These are phyloP conservation scores for Curvularia eragrostidis DNA, from an alignment of 2,329 filamentous ascomycete species.

Conservation along the genomic window DNA sequence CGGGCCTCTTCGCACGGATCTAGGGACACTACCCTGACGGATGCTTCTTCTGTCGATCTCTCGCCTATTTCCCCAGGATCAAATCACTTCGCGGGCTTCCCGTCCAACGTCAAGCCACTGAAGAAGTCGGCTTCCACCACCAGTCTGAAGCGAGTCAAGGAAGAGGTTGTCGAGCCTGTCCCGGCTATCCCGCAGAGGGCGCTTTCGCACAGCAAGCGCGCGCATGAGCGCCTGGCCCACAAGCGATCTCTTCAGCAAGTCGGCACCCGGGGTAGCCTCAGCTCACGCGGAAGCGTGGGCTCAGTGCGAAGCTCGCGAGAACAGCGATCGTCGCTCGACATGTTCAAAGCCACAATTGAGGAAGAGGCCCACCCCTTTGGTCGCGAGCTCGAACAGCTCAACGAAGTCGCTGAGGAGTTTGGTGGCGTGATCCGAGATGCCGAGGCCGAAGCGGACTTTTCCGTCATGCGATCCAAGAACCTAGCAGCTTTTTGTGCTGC, in stretches of 20 bases:
- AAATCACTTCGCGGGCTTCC: conserved; percentile 65
- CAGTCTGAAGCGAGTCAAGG: conserved; percentile 38
- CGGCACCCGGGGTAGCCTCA: conserved; percentile 21
- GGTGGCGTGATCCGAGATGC: conserved; percentile 64
- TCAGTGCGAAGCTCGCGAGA: conserved; percentile 64
- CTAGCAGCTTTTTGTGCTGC: conserved; percentile 76
- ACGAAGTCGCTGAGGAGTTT: conserved; percentile 91
- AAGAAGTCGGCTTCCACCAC: conserved; percentile 50
- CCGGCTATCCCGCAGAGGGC: conserved; percentile 79
- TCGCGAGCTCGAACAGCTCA: conserved; percentile 87
- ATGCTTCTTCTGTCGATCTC: conserved; percentile 62
- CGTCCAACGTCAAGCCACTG: conserved; percentile 58
- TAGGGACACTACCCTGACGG: conserved; percentile 69
- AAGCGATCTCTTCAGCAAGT: conserved; percentile 65
- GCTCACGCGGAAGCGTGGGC: conserved; percentile 55
- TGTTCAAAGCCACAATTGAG: conserved; percentile 48
- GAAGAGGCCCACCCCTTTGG: conserved; percentile 76
- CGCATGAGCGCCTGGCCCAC: conserved; percentile 76
- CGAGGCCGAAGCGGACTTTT: conserved; percentile 76
- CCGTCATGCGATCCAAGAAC: conserved; percentile 71
- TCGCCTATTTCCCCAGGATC: conserved; percentile 59
- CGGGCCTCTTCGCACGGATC: conserved; percentile 57
- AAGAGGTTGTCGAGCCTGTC: conserved; percentile 51
- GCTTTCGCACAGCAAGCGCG: conserved; percentile 87
- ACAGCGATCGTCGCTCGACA: conserved; percentile 56